These are phyloP conservation scores for Gossypium longicalyx DNA, from an alignment of 345 rosid genomes.

Conservation along the genomic window DNA sequence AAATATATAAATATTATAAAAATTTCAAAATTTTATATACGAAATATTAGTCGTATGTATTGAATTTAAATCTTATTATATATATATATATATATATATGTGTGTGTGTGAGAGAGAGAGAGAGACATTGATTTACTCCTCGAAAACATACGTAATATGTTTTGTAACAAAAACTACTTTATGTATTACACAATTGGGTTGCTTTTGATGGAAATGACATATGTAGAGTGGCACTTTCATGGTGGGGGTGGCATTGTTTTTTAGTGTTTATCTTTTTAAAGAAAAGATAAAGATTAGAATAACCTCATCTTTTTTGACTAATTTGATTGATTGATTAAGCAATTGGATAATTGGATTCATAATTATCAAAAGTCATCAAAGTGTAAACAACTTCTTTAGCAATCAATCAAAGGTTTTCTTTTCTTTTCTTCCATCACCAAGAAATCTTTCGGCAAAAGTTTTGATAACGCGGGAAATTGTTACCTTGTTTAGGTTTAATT, in stretches of 20 bases:
- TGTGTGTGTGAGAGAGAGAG: too few relatives aligned
- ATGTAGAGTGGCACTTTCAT: conserved; percentile 10
- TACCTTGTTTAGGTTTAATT: background rate
- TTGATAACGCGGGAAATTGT: background rate
- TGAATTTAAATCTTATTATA: too few relatives aligned
- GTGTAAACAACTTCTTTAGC: conserved; percentile 3
- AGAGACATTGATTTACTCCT: too few relatives aligned
- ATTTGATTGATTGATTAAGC: background rate
- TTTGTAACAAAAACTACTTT: too few relatives aligned
- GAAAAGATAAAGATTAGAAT: background rate
- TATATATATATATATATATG: too few relatives aligned
- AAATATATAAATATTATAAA: too few relatives aligned
- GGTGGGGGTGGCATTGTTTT: conserved; percentile 13
- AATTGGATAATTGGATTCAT: background rate
- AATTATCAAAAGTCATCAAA: conserved; percentile 8
- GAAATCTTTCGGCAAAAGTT: background rate
- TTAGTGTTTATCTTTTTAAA: background rate
- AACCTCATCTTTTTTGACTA: conserved; percentile 7
- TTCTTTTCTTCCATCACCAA: background rate
- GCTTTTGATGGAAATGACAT: background rate
- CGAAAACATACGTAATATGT: too few relatives aligned
- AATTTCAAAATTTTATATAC: too few relatives aligned
- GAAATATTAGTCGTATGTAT: too few relatives aligned
- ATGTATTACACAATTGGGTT: background rate
- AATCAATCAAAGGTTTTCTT: background rate